Evolutionary conservation across 495 filamentous ascomycete species (phyloP), one percentile per base, ranked within the genome.

Genomic region (Xylaria acuta): DNA sequence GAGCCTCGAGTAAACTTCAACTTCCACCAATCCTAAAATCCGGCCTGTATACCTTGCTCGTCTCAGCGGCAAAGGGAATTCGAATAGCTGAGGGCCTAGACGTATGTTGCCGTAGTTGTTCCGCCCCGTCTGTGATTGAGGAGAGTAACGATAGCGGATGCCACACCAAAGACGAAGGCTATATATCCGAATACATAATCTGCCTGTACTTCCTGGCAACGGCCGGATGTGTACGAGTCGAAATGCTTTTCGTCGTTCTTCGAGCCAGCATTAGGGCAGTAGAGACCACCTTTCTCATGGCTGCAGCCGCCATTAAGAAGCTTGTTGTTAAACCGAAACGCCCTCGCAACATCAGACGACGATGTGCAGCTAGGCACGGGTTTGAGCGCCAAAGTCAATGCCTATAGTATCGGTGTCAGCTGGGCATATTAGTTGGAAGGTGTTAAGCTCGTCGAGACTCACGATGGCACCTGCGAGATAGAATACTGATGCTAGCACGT

Each of bases 401-500:
- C 81, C 87, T 88, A 51, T 16, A 18, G 49, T 40, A 30, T 54
- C 9, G 2, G 34, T 14, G 65, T 67, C 7, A 56, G 49, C 6
- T 34, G 12, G 45, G 14, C 1, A 3, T 25, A n/a, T 14, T 3
- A 30, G 16, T n/a, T 51, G 18, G 32, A 16, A 67, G 7, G 20
- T 11, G 20, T 8, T n/a, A 9, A 36, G 60, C 14, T 45, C 51
- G 34, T 53, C 12, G 51, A 30, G 14, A 86, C 89, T 74, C 84
- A 90, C 88, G 65, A 88, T 84, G 25, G 83, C 89, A 41, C 84
- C 86, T 16, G 84, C 86, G 5, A 90, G 77, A 49, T 86, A 81
- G 40, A 88, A 80, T 20, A 87, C 64, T 1, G 75, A 71, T 0
- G 83, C 77, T 0, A 89, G 43, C 0, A 74, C 85, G 74, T 90